Evolutionary conservation across 768 basidiomycete genomes (phyloP), one percentile per base, ranked within the genome.

Genomic region (Rhizopogon vinicolor): DNA sequence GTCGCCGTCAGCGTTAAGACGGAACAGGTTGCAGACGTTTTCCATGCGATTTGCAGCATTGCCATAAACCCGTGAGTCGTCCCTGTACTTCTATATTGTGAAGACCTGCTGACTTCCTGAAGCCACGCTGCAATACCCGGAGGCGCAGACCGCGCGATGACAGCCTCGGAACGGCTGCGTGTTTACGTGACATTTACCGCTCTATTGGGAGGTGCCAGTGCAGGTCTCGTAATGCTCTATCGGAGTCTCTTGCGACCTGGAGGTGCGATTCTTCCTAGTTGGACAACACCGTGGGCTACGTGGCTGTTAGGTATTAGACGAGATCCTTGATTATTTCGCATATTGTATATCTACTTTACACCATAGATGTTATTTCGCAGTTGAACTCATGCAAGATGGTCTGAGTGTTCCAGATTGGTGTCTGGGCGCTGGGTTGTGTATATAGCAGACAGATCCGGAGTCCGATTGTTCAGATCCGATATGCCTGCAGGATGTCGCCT

Each of bases 1-100:
- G 93, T 98, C 44, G 86, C 96, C 2, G 93, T 98, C 29, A 95
- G 92, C 69, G 87, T 95, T 43, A 89, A 87, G 71, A 85, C 86
- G 3, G 89, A 85, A 44, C 89, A 93, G 68, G 86, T 79, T 10
- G 91, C 91, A 28, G 91, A 92, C 65, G 86, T 95, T 18, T 95
- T 91, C 77, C 86, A 93, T 64, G 86, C 82, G 29, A 89, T 94
- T 62, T 91, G 89, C 66, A 74, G 81, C 55, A 85, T 92, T 64
- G 93, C 91, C 7, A 85, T 93, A 79, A 86, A 86, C 55, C 93
- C 93, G 93, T 94, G 67, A 65, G 89, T 84, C 44, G 49, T 60
- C 22, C 53, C 53, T 46, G 14, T 19, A 39, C 19, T 31, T 46
- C 37, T 51, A 16, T 42, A 52, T 52, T 57, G 43, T 53, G 52